Evolutionary conservation across 805 yeast species (phyloP), one percentile per base, ranked within the genome.

Genomic region (Candida oleophila): DNA sequence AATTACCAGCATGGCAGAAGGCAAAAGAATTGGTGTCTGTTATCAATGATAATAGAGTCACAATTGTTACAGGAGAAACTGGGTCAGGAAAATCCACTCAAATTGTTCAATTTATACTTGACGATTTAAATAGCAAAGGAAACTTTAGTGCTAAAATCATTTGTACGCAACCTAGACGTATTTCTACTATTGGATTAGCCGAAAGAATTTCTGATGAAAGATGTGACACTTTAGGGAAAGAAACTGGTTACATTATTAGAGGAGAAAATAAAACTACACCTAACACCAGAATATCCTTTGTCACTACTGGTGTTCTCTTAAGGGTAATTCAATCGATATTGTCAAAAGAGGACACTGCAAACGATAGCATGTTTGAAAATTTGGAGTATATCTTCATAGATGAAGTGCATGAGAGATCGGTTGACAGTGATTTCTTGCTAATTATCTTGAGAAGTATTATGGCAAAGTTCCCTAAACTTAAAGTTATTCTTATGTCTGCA

Each of bases 21-120:
- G 75, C 71, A 44, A 65, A 76, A 0, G 73, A 78, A 4, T 72
- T 92, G 35, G 74, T 87, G 1, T 55, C 77, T 0, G 66, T 82
- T 3, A 80, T 92, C 3, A 71, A 74, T 22, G 49, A 70, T 0
- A 78, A 87, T 58, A 80, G 80, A 51, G 86, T 89, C 3, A 82
- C 87, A 7, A 67, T 92, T 30, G 78, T 92, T 33, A 92, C 98
- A 2, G 99, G 98, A 62, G 99, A 94, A 62, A 92, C 98, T 0
- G 98, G 98, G 55, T 91, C 97, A 1, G 98, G 98, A 55, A 92
- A 92, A 60, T 89, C 97, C 1, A 92, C 99, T 0, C 99, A 92
- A 61, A 81, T 89, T 3, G 96, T 89, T 4, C 99, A 92, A 62
- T 92, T 90, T 54, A 71, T 92, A 18, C 66, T 92, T 15, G 98